These are phyloP conservation scores for Capronia americana DNA, from an alignment of 2,329 filamentous ascomycete genomes.

Conservation along the genomic window DNA sequence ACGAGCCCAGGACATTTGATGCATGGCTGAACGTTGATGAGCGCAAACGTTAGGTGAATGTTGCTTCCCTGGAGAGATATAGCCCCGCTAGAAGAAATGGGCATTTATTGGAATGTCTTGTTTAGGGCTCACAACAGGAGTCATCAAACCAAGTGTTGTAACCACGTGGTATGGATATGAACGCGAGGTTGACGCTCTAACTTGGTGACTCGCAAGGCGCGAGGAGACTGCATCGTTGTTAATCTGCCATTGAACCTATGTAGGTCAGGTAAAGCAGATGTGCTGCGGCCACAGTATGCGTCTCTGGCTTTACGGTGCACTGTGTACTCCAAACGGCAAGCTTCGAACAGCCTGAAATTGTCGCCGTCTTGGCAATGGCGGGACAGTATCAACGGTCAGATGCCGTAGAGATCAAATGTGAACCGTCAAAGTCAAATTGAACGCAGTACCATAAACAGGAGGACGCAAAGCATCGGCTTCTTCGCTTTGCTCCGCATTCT, in stretches of 20 bases:
- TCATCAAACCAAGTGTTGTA: background rate
- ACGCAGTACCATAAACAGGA: background rate
- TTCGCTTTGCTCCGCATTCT: background rate
- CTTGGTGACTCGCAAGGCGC: background rate
- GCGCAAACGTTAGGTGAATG: background rate
- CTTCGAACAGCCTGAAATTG: no score
- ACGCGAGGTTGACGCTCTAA: background rate
- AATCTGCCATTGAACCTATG: background rate
- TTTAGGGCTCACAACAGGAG: no score
- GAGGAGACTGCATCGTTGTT: constrained; percentile 1
- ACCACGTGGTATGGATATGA: background rate
- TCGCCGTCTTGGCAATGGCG: background rate
- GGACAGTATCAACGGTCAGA: background rate
- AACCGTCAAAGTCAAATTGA: no score
- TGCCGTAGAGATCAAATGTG: no score
- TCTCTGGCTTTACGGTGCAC: background rate
- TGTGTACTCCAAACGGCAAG: background rate
- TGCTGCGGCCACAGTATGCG: background rate
- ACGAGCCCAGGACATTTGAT: background rate
- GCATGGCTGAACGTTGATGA: background rate
- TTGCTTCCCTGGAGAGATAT: background rate
- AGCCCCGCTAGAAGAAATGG: background rate
- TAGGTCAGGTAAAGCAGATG: constrained; percentile 5
- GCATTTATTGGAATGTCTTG: background rate
- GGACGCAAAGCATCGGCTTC: background rate